phyloP scores from a whole-genome alignment of 257 asterid genomes.

The Handroanthus guayacan region DNA sequence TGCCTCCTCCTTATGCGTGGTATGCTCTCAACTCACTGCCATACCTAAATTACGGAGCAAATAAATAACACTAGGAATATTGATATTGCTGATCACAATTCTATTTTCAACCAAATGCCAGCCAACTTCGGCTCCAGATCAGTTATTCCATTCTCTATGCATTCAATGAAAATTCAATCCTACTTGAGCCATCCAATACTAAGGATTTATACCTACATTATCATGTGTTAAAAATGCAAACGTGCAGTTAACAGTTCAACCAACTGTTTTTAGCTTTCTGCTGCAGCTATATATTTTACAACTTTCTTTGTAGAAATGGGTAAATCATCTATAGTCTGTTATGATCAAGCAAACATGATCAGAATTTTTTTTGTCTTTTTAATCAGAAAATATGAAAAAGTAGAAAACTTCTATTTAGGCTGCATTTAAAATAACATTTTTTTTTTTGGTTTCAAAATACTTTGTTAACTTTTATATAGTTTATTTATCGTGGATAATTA shows the following conservation, averaged over 20 bases:
- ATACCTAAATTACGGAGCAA: neutral
- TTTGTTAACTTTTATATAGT: neutral
- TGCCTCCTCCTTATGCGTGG: conserved; percentile 81
- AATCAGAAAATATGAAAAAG: neutral
- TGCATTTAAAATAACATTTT: neutral
- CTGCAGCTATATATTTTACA: neutral
- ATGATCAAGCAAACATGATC: neutral
- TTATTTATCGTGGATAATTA: neutral
- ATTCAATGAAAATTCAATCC: neutral
- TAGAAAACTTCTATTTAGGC: neutral
- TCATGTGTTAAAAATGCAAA: neutral
- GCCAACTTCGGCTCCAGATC: neutral
- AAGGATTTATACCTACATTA: neutral
- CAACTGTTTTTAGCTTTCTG: neutral
- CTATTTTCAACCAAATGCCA: neutral
- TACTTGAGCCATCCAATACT: neutral
- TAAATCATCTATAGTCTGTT: neutral
- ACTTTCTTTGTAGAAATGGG: no score
- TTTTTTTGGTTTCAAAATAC: neutral
- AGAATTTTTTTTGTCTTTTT: neutral
- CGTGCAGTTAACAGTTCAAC: neutral
- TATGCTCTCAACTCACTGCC: conserved; percentile 30
- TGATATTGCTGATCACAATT: neutral
- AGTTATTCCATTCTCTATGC: conserved; percentile 1
- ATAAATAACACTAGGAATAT: neutral